Conservation (phyloP, 1,284 basidiomycete genomes). For the Trichosporon sp. region DNA sequence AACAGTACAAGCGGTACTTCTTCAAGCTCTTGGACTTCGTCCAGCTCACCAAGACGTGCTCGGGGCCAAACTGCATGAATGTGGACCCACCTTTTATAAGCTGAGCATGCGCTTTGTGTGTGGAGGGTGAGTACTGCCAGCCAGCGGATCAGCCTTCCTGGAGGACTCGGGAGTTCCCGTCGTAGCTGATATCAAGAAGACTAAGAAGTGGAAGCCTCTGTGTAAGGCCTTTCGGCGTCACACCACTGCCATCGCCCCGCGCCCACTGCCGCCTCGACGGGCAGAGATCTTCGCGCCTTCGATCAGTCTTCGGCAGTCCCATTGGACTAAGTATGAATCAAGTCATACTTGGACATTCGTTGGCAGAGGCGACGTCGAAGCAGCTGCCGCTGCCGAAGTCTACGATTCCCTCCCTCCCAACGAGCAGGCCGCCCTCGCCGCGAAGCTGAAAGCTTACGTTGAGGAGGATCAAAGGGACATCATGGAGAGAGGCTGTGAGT, state of each 20-base stretch:
- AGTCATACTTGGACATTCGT: background rate
- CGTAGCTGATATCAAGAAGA: no score
- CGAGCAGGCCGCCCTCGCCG: background rate
- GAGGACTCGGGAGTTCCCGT: no score
- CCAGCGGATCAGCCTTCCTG: no score
- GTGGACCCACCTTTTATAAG: no score
- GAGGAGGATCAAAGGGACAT: background rate
- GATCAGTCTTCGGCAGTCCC: background rate
- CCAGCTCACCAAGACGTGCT: no score
- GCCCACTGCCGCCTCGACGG: background rate
- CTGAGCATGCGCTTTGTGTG: no score
- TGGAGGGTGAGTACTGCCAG: no score
- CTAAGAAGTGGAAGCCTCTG: background rate
- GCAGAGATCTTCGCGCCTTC: background rate
- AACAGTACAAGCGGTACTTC: background rate
- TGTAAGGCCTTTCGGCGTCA: background rate
- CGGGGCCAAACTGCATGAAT: no score
- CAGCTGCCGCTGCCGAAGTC: background rate
- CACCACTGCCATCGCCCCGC: background rate
- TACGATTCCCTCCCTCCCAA: background rate
- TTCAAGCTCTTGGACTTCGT: no score
- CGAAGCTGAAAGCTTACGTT: background rate
- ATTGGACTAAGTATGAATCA: background rate
- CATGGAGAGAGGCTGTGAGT: background rate
- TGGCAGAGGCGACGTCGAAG: no score